These are phyloP conservation scores for Mortierella sp. DNA, from an alignment of 371 early-diverging fungal species.

Conservation along the genomic window DNA sequence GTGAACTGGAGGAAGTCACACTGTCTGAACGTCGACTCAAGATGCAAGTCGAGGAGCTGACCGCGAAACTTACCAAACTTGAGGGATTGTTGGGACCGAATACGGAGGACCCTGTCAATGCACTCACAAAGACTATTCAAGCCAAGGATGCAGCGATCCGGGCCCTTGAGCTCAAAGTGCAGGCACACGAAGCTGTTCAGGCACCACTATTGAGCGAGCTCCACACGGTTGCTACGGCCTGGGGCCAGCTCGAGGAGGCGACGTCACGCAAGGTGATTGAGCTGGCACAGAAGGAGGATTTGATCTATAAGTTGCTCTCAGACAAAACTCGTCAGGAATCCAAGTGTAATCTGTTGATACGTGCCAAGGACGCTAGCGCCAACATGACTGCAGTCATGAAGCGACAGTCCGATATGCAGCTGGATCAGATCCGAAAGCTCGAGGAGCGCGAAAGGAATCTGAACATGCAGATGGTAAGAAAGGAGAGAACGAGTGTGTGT, in stretches of 20 bases:
- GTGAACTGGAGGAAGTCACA: slow-evolving; percentile 33
- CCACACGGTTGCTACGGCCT: slow-evolving; percentile 80
- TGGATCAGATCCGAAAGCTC: slow-evolving; percentile 79
- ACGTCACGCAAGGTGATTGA: slow-evolving; percentile 80
- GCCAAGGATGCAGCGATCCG: slow-evolving; percentile 53
- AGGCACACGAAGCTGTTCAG: slow-evolving; percentile 36
- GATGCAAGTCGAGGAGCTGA: slow-evolving; percentile 32
- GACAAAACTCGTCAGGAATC: slow-evolving; percentile 61
- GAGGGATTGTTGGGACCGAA: slow-evolving; percentile 48
- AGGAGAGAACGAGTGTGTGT: no score
- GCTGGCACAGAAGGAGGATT: slow-evolving; percentile 81
- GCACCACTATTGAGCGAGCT: slow-evolving; percentile 73
- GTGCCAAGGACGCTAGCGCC: slow-evolving; percentile 75
- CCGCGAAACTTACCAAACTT: slow-evolving; percentile 39
- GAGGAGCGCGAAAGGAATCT: slow-evolving; percentile 82
- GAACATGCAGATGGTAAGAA: slow-evolving; percentile 67
- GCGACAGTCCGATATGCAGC: slow-evolving; percentile 83
- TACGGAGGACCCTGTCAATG: slow-evolving; percentile 21
- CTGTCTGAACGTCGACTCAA: slow-evolving; percentile 32
- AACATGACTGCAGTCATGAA: slow-evolving; percentile 75
- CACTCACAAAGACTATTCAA: slow-evolving; percentile 20
- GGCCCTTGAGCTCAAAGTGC: slow-evolving; percentile 56
- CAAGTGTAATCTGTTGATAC: slow-evolving; percentile 61
- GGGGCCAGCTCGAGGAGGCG: slow-evolving; percentile 84
- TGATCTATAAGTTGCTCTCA: slow-evolving; percentile 75